Evolutionary conservation across 306 rosid genomes (phyloP).

Genomic region (Quercus engelmannii): DNA sequence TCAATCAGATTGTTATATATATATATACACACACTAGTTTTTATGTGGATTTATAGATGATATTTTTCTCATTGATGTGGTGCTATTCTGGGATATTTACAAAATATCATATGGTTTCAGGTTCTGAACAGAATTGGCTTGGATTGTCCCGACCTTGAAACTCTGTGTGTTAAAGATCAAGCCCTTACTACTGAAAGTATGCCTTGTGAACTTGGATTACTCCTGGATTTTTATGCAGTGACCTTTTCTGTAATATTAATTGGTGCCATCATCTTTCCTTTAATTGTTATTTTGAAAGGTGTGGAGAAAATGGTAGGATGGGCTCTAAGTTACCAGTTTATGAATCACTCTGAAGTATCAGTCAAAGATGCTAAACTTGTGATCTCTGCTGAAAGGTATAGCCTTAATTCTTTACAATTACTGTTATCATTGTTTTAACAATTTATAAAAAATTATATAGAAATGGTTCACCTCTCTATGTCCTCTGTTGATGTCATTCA

Average conservation of each 20-base stretch:
- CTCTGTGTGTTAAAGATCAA: slow-evolving; percentile 73
- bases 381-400: slow-evolving; percentile 74
- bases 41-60: neutral
- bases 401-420: slow-evolving; percentile 13
- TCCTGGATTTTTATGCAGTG: neutral
- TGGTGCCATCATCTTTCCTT: neutral
- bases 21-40: neutral
- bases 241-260: slow-evolving; percentile 10
- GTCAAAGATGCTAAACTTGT: slow-evolving; percentile 54
- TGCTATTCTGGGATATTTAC: slow-evolving; percentile 7
- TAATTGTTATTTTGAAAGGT: slow-evolving; percentile 29
- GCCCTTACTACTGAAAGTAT: slow-evolving; percentile 71
- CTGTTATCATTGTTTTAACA: neutral
- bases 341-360: slow-evolving; percentile 53
- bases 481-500: slow-evolving; percentile 16
- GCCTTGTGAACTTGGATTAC: slow-evolving; percentile 8
- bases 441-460: neutral
- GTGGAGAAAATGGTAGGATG: slow-evolving; percentile 86
- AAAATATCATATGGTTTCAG: slow-evolving; percentile 47
- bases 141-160: slow-evolving; percentile 81
- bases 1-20: neutral
- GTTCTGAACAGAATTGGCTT: slow-evolving; percentile 65
- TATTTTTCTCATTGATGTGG: neutral
- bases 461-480: neutral
- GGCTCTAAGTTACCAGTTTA: slow-evolving; percentile 76